Evolutionary conservation across 2,329 filamentous ascomycete genomes (phyloP).

Genomic region (Cyclaneusma minus): DNA sequence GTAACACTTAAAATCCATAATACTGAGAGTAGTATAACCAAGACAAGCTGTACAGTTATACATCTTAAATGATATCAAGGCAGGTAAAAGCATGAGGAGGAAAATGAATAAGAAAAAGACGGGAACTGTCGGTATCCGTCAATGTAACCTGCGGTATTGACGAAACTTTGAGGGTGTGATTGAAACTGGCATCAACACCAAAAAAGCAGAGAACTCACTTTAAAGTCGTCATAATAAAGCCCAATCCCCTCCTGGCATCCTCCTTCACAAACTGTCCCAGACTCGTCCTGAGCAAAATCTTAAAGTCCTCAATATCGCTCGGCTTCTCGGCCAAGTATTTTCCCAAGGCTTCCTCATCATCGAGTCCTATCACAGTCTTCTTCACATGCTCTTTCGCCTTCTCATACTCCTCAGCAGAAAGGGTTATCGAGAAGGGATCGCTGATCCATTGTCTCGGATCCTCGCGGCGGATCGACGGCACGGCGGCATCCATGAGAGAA

Average conservation of each 20-base stretch:
- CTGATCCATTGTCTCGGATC: constrained; percentile 22
- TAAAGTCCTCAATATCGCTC: constrained; percentile 35
- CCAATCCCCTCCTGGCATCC: constrained; percentile 13
- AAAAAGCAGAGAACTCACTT: constrained; percentile 10
- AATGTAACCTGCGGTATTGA: constrained; percentile 3
- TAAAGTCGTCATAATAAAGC: constrained; percentile 13
- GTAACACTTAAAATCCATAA: too few relatives aligned
- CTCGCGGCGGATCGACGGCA: constrained; percentile 40
- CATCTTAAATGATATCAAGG: too few relatives aligned
- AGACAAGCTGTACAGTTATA: too few relatives aligned
- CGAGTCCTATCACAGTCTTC: constrained; percentile 21
- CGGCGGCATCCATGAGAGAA: constrained; percentile 38
- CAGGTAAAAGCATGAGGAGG: background rate
- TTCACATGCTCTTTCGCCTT: constrained; percentile 24
- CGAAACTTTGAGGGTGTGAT: constrained; percentile 9
- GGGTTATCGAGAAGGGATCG: constrained; percentile 25
- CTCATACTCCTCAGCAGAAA: constrained; percentile 35
- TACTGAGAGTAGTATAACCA: too few relatives aligned
- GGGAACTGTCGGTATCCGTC: too few relatives aligned
- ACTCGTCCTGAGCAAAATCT: constrained; percentile 28
- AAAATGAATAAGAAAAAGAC: too few relatives aligned
- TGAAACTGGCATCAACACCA: constrained; percentile 8
- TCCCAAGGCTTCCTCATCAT: constrained; percentile 27
- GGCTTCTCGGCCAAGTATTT: constrained; percentile 37
- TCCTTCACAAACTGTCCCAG: constrained; percentile 18